Conservation (phyloP, 495 filamentous ascomycete species). For the Aspergillus carlsbadensis region DNA sequence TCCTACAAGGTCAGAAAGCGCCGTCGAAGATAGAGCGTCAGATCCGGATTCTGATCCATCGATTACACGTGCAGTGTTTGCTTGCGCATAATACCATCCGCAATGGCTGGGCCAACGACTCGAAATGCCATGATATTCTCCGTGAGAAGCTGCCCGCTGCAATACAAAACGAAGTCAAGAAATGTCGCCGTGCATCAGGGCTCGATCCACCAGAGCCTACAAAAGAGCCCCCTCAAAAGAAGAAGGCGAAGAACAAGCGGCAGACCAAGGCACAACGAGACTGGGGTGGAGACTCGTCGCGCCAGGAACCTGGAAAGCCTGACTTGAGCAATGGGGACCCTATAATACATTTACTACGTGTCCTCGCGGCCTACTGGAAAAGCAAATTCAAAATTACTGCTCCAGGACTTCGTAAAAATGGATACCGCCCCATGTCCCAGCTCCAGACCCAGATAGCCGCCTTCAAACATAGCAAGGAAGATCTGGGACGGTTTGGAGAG, state of each 20-base stretch:
- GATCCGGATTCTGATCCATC: constrained; percentile 75
- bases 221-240: constrained; percentile 29
- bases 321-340: constrained; percentile 82
- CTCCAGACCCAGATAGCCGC: constrained; percentile 63
- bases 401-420: constrained; percentile 82
- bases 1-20: constrained; percentile 74
- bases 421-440: constrained; percentile 71
- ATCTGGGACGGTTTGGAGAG: constrained; percentile 71
- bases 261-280: constrained; percentile 54
- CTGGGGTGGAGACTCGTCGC: constrained; percentile 69
- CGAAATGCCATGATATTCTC: constrained; percentile 73
- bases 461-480: constrained; percentile 61
- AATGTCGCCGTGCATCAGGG: constrained; percentile 69
- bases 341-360: constrained; percentile 72
- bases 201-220: constrained; percentile 45
- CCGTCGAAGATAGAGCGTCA: constrained; percentile 79
- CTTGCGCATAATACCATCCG: constrained; percentile 86
- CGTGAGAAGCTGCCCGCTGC: constrained; percentile 65
- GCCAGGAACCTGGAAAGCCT: constrained; percentile 64
- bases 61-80: constrained; percentile 84
- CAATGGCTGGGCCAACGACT: constrained; percentile 83
- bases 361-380: constrained; percentile 81
- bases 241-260: constrained; percentile 41
- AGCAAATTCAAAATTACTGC: constrained; percentile 75
- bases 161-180: constrained; percentile 69